A percentile compares a stretch with the other conserved stretches of the same genome.
phyloP scores from a whole-genome alignment of 2,329 filamentous ascomycete genomes.

The Fusarium decemcellulare region DNA sequence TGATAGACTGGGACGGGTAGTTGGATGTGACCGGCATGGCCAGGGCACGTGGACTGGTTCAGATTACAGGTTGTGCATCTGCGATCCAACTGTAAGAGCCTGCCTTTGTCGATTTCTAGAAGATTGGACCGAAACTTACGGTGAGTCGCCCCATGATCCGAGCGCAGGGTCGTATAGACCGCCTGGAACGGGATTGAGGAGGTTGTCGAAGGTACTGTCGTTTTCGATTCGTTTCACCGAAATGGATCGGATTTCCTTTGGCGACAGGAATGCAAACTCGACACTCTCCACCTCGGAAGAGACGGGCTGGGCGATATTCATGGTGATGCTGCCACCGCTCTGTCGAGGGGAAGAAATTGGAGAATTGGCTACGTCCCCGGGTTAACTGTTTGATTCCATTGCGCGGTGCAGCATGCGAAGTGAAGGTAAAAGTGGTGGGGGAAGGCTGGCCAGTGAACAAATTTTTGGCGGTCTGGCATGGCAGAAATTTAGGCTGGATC shows the following conservation, averaged over 20 bases:
- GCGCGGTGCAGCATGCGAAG: constrained; percentile 32
- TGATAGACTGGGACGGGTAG: constrained; percentile 95
- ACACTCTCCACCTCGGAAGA: constrained; percentile 88
- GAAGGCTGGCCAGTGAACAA: constrained; percentile 45
- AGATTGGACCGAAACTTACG: constrained; percentile 64
- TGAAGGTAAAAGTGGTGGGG: constrained; percentile 43
- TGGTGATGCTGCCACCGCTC: constrained; percentile 52
- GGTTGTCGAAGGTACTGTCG: constrained; percentile 92
- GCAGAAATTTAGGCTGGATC: constrained; percentile 56
- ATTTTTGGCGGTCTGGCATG: constrained; percentile 62
- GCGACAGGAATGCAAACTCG: constrained; percentile 88
- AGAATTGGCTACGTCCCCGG: constrained; percentile 41
- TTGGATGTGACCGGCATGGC: constrained; percentile 95
- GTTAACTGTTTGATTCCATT: constrained; percentile 44
- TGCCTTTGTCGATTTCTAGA: constrained; percentile 3
- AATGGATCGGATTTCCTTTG: constrained; percentile 86
- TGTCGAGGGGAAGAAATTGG: constrained; percentile 34
- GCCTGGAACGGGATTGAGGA: constrained; percentile 89
- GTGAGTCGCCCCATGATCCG: constrained; percentile 88
- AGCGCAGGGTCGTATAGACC: constrained; percentile 94
- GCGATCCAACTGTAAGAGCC: constrained; percentile 22
- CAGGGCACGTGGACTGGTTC: constrained; percentile 85
- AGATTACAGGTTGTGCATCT: constrained; percentile 96
- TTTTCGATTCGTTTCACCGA: constrained; percentile 97
- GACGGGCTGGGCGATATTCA: constrained; percentile 86